These are phyloP conservation scores for Margaritispora aquatica DNA, from an alignment of 495 filamentous ascomycete species.

Conservation along the genomic window DNA sequence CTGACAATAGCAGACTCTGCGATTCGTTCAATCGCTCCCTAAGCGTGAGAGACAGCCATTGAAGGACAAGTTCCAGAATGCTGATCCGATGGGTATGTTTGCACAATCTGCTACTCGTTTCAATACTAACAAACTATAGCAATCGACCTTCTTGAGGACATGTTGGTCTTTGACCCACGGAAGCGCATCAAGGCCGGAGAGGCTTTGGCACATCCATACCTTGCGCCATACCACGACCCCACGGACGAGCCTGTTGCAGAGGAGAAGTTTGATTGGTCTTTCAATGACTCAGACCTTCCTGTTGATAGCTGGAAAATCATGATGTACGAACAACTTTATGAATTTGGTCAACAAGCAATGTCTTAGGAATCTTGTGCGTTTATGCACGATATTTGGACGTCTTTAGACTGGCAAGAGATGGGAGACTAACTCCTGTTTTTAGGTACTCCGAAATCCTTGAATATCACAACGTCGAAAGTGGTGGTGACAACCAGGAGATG, in stretches of 20 bases:
- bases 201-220: slow-evolving; percentile 85
- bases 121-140: slow-evolving; percentile 42
- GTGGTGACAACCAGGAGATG: slow-evolving; percentile 12
- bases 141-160: slow-evolving; percentile 87
- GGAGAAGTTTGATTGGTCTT: slow-evolving; percentile 99
- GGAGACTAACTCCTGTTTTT: slow-evolving; percentile 28
- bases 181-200: slow-evolving; percentile 81
- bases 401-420: slow-evolving; percentile 1
- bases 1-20: slow-evolving; percentile 59
- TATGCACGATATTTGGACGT: slow-evolving; percentile 5
- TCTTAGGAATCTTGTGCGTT: slow-evolving; percentile 13
- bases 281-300: slow-evolving; percentile 95
- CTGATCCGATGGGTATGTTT: slow-evolving; percentile 75
- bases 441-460: slow-evolving; percentile 99
- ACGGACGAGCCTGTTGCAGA: slow-evolving; percentile 92
- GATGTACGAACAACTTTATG: slow-evolving; percentile 64
- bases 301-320: slow-evolving; percentile 99
- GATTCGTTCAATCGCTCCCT: slow-evolving; percentile 97
- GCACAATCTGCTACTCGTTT: neutral
- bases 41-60: slow-evolving; percentile 89
- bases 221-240: slow-evolving; percentile 94
- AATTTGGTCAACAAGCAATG: slow-evolving; percentile 16
- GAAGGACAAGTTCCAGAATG: slow-evolving; percentile 90
- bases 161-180: slow-evolving; percentile 96
- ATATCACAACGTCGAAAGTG: slow-evolving; percentile 75